Percentiles rank a stretch among this genome's conserved stretches.
Evolutionary conservation across 164 flowering plant genomes (phyloP).

Genomic region (Piper betle): DNA sequence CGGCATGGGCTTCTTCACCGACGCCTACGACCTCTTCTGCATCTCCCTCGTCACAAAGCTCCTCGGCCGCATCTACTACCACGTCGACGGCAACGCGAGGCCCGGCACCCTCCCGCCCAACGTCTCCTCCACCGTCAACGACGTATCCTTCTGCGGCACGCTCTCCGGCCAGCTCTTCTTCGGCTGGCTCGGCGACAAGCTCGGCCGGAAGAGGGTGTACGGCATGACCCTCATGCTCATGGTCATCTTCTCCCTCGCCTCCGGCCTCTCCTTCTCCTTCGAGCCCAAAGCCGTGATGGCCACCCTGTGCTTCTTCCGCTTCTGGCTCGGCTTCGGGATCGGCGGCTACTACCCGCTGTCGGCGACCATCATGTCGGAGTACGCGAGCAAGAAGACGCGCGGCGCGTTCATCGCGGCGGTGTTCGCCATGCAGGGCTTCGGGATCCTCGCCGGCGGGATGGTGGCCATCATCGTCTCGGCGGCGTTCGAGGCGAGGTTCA

Average conservation of each 20-base stretch:
- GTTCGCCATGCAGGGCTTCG: slow-evolving; percentile 83
- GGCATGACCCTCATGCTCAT: slow-evolving; percentile 68
- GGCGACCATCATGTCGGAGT: slow-evolving; percentile 87
- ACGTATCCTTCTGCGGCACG: slow-evolving; percentile 75
- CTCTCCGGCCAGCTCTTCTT: slow-evolving; percentile 74
- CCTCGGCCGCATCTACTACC: slow-evolving; percentile 34
- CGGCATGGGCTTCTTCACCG: slow-evolving; percentile 93
- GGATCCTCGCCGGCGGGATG: slow-evolving; percentile 62
- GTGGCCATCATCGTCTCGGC: slow-evolving; percentile 45
- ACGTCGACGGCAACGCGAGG: slow-evolving; percentile 1
- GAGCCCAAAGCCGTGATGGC: slow-evolving; percentile 42
- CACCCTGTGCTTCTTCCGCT: slow-evolving; percentile 82
- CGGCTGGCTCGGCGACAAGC: slow-evolving; percentile 82
- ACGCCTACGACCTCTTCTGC: slow-evolving; percentile 83
- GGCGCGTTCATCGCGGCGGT: slow-evolving; percentile 83
- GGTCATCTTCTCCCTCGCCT: slow-evolving; percentile 36
- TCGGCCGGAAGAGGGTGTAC: slow-evolving; percentile 71
- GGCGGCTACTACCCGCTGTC: slow-evolving; percentile 91
- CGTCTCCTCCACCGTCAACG: slow-evolving; percentile 65
- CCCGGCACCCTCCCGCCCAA: slow-evolving; percentile 46
- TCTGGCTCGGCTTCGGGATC: slow-evolving; percentile 88
- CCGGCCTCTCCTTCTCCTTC: slow-evolving; percentile 60
- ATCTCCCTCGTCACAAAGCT: slow-evolving; percentile 46
- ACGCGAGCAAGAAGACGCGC: slow-evolving; percentile 74
- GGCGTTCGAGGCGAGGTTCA: slow-evolving; percentile 27